These are phyloP conservation scores for Hanseniaspora lachancei DNA, from an alignment of 805 yeast species.

Conservation along the genomic window DNA sequence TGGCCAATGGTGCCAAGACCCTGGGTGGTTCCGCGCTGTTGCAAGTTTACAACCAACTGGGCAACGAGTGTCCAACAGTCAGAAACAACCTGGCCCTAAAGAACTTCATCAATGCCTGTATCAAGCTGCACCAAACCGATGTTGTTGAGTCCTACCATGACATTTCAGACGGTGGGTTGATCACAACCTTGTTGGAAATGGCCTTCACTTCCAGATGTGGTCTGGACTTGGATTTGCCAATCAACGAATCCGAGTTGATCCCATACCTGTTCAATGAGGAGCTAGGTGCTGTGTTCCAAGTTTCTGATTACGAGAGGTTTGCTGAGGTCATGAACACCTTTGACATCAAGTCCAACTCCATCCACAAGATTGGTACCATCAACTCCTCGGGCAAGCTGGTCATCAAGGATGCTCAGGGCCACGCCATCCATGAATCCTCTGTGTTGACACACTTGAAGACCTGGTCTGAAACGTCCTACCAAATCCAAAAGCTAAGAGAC, in stretches of 20 bases:
- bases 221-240: constrained; percentile 39
- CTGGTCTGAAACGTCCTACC: constrained; percentile 83
- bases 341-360: constrained; percentile 43
- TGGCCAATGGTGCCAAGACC: constrained; percentile 35
- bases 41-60: constrained; percentile 83
- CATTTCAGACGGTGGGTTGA: constrained; percentile 90
- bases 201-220: constrained; percentile 94
- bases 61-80: constrained; percentile 72
- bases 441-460: constrained; percentile 64
- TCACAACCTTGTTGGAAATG: constrained; percentile 81
- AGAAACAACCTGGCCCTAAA: constrained; percentile 52
- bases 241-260: constrained; percentile 32
- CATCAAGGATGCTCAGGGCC: constrained; percentile 24
- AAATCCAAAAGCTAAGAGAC: constrained; percentile 83
- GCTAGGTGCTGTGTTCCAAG: constrained; percentile 91
- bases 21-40: constrained; percentile 92
- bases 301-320: constrained; percentile 46
- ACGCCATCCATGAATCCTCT: constrained; percentile 36
- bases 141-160: constrained; percentile 79
- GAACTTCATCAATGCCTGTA: constrained; percentile 54
- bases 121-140: constrained; percentile 49
- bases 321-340: constrained; percentile 39
- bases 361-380: constrained; percentile 54
- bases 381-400: constrained; percentile 25
- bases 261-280: constrained; percentile 77